Base-by-base conservation (phyloP, 352 stramenopile species). In the Phytopythium cucurbitacearum region DNA sequence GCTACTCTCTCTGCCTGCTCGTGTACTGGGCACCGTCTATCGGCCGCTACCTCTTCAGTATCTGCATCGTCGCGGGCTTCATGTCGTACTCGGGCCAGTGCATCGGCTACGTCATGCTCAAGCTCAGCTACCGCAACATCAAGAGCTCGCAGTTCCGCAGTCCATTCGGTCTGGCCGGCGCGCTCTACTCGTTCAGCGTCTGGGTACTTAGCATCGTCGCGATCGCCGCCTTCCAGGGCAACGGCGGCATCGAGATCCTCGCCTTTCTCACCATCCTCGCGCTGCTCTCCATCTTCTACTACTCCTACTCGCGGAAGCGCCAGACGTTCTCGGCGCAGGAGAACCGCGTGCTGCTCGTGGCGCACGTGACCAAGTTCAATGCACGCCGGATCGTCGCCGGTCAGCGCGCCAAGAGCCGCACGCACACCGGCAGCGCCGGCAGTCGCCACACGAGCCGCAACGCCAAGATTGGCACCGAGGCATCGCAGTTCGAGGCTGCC, bases 321-420 rank as follows among this genome's bases (percentile, higher is more conserved):
- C 71, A 80, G 35, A 76, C 54, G 0, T 72, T 80, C 32, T 80
- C 70, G 7, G 56, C 59, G 0, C 62, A 78, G 33, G 71, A 81
- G 39, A 70, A 71, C 39, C 65, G 62, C 1, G 52, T 76, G 3
- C 56, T 81, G 50, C 51, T 81, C 11, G 67, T 81, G 7, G 71
- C 71, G 7, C 68, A 81, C 42, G 68, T 81, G 40, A 75, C 65
- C 4, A 72, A 72, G 45, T 75, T 73, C 36, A 73, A 73, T 38
- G 54, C 62, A 7, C 21, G 21, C 21, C 21, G 21, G 21, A 28
- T 28, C 21, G 21, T 28, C 21, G 21, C 21, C 21, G 21, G 21
- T 28, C 21, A 2, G 21, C 21, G 21, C 21, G 21, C 21, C 21
- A 28, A 28, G 21, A 28, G 21, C 21, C 21, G 21, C 21, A 28